Evolutionary conservation across 1,284 basidiomycete genomes (phyloP).

Genomic region (Malassezia nana): DNA sequence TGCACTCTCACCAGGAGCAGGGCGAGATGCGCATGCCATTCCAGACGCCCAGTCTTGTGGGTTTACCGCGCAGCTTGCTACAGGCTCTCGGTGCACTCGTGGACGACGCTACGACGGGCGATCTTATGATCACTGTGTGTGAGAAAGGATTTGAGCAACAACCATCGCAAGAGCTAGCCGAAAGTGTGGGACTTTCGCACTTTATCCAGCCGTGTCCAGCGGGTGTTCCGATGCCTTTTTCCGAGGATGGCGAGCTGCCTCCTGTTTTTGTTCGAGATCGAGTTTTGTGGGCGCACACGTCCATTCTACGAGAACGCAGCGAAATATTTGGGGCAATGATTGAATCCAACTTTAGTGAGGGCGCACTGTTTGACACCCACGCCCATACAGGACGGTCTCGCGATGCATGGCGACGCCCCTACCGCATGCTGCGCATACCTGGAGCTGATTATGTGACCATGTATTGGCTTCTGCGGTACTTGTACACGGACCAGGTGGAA

Average conservation of each 20-base stretch:
- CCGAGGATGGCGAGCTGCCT: neutral
- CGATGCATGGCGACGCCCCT: slow-evolving; percentile 13
- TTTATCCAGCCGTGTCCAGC: slow-evolving; percentile 16
- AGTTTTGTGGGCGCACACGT: slow-evolving; percentile 66
- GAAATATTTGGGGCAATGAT: slow-evolving; percentile 75
- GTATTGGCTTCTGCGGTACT: slow-evolving; percentile 71
- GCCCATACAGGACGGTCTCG: neutral
- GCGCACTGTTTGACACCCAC: slow-evolving; percentile 11
- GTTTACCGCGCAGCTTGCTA: slow-evolving; percentile 29
- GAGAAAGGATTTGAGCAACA: slow-evolving; percentile 31
- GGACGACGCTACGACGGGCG: slow-evolving; percentile 39
- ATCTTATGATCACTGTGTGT: slow-evolving; percentile 37
- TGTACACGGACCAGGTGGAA: slow-evolving; percentile 59
- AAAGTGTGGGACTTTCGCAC: slow-evolving; percentile 18
- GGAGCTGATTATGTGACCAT: slow-evolving; percentile 72
- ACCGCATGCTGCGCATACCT: slow-evolving; percentile 59
- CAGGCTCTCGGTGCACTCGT: slow-evolving; percentile 28
- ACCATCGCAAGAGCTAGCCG: slow-evolving; percentile 16
- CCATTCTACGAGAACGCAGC: slow-evolving; percentile 51
- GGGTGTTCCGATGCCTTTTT: slow-evolving; percentile 12
- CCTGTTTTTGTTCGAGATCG: slow-evolving; percentile 39
- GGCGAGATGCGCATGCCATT: slow-evolving; percentile 22
- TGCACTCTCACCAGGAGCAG: neutral
- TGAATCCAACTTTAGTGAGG: slow-evolving; percentile 55
- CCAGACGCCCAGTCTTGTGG: slow-evolving; percentile 24